These are phyloP conservation scores for Wickerhamiella qilinensis DNA, from an alignment of 805 yeast species.

Conservation along the genomic window DNA sequence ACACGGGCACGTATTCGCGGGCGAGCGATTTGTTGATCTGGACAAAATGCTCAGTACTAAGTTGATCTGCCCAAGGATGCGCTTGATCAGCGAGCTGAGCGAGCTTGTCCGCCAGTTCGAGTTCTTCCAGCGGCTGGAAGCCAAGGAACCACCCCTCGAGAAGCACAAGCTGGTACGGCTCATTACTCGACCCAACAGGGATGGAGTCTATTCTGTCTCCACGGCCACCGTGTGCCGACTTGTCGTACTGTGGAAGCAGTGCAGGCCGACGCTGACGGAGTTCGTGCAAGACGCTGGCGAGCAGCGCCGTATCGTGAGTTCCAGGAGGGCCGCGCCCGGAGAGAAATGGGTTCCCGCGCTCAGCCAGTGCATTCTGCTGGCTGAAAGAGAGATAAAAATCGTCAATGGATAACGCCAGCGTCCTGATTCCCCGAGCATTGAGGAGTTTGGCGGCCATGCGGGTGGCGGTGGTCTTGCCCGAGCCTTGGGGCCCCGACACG, in stretches of 20 bases:
- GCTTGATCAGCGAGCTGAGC: background rate
- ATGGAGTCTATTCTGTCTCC: conserved; percentile 46
- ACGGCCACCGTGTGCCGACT: conserved; percentile 48
- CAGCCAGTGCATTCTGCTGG: conserved; percentile 37
- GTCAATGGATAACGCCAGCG: conserved; percentile 50
- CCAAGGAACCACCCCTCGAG: conserved; percentile 96
- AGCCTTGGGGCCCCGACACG: conserved; percentile 24
- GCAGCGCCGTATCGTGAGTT: conserved; percentile 59
- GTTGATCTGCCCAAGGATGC: conserved; percentile 9
- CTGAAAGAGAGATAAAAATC: conserved; percentile 62
- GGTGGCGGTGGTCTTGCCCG: conserved; percentile 22
- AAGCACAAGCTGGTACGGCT: conserved; percentile 45
- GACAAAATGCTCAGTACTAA: conserved; percentile 18
- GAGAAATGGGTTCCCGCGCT: conserved; percentile 34
- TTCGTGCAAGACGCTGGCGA: conserved; percentile 22
- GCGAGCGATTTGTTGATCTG: conserved; percentile 38
- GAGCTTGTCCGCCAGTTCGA: conserved; percentile 15
- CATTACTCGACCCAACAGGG: conserved; percentile 10
- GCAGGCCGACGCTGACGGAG: conserved; percentile 20
- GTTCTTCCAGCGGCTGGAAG: conserved; percentile 30
- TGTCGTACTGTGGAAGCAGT: conserved; percentile 58
- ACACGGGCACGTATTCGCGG: conserved; percentile 31
- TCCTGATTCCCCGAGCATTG: conserved; percentile 23
- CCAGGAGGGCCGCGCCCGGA: conserved; percentile 87
- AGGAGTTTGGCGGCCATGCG: conserved; percentile 16